Evolutionary conservation across 1,139 yeast species (phyloP).

Genomic region (Suhomyces anneliseae): DNA sequence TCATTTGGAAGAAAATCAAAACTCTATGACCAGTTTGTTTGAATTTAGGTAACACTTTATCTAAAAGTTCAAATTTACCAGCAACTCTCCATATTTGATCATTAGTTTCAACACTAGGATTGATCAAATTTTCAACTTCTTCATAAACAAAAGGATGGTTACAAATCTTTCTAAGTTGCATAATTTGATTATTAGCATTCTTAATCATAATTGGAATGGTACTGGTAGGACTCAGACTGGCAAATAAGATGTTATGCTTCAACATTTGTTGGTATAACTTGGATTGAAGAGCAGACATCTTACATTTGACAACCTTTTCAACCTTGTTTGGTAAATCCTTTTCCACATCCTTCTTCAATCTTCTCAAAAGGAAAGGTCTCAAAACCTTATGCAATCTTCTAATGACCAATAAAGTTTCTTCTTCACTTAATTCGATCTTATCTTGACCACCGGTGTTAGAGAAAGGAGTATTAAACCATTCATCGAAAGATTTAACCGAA

Average conservation of each 20-base stretch:
- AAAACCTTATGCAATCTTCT: conserved; percentile 94
- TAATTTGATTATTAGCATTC: conserved; percentile 86
- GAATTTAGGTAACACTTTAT: conserved; percentile 72
- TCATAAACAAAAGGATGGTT: conserved; percentile 97
- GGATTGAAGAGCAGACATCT: conserved; percentile 84
- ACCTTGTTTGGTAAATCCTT: conserved; percentile 94
- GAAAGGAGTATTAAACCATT: conserved; percentile 85
- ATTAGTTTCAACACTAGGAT: conserved; percentile 70
- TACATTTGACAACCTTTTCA: conserved; percentile 92
- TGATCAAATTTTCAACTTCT: conserved; percentile 84
- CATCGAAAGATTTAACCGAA: conserved; percentile 83
- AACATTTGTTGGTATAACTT: conserved; percentile 79
- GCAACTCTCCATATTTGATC: conserved; percentile 73
- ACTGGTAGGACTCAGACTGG: conserved; percentile 50
- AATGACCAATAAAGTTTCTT: conserved; percentile 90
- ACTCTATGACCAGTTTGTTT: conserved; percentile 77
- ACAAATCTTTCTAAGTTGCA: conserved; percentile 95
- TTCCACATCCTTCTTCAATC: conserved; percentile 96
- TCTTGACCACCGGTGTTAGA: conserved; percentile 83
- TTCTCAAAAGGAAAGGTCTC: conserved; percentile 89
- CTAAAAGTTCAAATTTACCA: conserved; percentile 79
- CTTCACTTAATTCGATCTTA: conserved; percentile 78
- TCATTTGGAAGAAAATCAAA: conserved; percentile 82
- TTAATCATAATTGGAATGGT: conserved; percentile 56
- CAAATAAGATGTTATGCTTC: conserved; percentile 63